These are phyloP conservation scores for Hysterium pulicare DNA, from an alignment of 2,329 filamentous ascomycete genomes.

Conservation along the genomic window DNA sequence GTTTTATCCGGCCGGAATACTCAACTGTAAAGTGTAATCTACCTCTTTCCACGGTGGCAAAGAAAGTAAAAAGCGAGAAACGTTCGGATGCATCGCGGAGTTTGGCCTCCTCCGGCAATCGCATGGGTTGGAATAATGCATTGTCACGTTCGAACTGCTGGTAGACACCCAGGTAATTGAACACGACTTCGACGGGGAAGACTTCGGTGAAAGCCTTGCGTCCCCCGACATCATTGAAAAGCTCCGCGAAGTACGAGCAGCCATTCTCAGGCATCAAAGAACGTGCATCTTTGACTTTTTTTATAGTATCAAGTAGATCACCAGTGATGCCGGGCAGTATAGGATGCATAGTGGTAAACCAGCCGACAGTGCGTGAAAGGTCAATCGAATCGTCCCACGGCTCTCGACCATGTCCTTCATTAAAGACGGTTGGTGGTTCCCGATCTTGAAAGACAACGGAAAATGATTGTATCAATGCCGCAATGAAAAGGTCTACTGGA, in stretches of 20 bases:
- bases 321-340: neutral
- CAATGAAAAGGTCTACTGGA: conserved; percentile 54
- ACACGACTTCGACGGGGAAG: conserved; percentile 52
- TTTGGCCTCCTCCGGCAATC: conserved; percentile 16
- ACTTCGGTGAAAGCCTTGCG: neutral
- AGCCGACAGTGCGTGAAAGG: conserved; percentile 57
- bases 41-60: conserved; percentile 7
- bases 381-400: conserved; percentile 40
- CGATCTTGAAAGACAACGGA: conserved; percentile 53
- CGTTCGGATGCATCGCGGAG: conserved; percentile 1
- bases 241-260: neutral
- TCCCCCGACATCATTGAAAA: neutral
- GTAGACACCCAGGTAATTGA: conserved; percentile 49
- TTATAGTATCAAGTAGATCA: conserved; percentile 33
- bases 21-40: conserved; percentile 10
- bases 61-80: conserved; percentile 11
- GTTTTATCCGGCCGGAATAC: conserved; percentile 14
- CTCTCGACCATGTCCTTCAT: conserved; percentile 41
- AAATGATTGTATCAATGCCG: conserved; percentile 56
- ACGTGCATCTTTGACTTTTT: conserved; percentile 45
- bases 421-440: conserved; percentile 49
- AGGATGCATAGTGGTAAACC: conserved; percentile 51
- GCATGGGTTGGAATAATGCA: conserved; percentile 1
- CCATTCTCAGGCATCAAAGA: conserved; percentile 19
- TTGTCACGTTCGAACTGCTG: conserved; percentile 39